phyloP scores from a whole-genome alignment of 164 flowering plant species.

The Annona squamosa region DNA sequence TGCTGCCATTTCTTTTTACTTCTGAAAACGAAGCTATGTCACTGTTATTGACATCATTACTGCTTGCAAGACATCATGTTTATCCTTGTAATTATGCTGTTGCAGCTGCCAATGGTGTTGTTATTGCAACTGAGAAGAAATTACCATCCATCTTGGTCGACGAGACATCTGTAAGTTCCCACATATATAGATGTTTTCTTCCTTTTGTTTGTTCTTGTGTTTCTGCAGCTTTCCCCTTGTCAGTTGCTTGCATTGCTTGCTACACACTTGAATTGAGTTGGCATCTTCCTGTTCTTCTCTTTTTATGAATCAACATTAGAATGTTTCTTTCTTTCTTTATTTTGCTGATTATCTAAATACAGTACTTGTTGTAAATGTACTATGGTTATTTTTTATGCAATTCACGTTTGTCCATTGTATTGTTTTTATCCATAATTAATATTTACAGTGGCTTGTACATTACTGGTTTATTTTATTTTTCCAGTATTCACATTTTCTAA shows the following conservation, averaged over 20 bases:
- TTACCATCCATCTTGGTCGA: conserved; percentile 93
- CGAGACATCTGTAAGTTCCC: conserved; percentile 77
- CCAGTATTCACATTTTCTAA: too few relatives aligned
- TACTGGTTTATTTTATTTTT: background rate
- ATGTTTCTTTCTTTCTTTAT: too few relatives aligned
- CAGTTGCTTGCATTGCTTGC: too few relatives aligned
- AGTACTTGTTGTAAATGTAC: too few relatives aligned
- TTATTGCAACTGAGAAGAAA: conserved; percentile 97
- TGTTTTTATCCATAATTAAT: too few relatives aligned
- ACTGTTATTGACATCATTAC: background rate
- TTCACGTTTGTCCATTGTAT: too few relatives aligned
- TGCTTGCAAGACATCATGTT: background rate
- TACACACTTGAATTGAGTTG: too few relatives aligned
- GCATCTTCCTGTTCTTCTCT: too few relatives aligned
- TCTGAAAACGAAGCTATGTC: background rate
- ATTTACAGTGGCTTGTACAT: too few relatives aligned
- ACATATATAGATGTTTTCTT: background rate
- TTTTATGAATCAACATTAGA: too few relatives aligned
- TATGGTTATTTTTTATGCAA: too few relatives aligned
- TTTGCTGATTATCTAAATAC: too few relatives aligned
- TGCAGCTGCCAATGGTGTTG: conserved; percentile 98
- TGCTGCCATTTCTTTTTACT: background rate
- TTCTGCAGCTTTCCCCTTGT: background rate
- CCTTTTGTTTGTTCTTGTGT: background rate
- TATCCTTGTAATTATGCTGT: background rate